Conservation (phyloP, 2,329 filamentous ascomycete genomes). For the Ophiostoma ips region DNA sequence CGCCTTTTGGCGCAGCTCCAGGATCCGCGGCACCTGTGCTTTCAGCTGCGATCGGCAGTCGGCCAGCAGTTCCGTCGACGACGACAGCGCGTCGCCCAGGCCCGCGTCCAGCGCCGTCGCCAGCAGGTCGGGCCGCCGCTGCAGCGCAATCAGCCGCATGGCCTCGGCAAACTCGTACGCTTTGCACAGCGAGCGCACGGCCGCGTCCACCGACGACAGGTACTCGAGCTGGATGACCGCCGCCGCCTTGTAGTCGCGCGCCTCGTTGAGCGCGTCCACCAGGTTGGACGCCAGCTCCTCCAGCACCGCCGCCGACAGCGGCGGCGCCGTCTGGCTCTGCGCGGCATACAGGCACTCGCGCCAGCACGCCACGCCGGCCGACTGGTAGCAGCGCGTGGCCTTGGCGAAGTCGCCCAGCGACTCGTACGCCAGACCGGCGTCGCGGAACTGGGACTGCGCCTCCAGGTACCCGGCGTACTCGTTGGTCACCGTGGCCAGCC, state of each 20-base stretch:
- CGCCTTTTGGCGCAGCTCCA: slow-evolving; percentile 69
- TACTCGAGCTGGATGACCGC: slow-evolving; percentile 73
- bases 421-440: slow-evolving; percentile 85
- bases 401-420: slow-evolving; percentile 60
- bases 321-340: slow-evolving; percentile 39
- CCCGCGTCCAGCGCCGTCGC: slow-evolving; percentile 57
- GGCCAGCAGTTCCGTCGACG: slow-evolving; percentile 78
- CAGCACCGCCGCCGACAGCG: slow-evolving; percentile 35
- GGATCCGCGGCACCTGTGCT: slow-evolving; percentile 74
- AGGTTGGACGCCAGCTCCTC: slow-evolving; percentile 56
- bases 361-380: slow-evolving; percentile 66
- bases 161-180: slow-evolving; percentile 81
- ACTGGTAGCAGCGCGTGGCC: slow-evolving; percentile 72
- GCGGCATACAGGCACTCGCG: slow-evolving; percentile 78
- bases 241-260: slow-evolving; percentile 69
- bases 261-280: slow-evolving; percentile 66
- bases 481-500: slow-evolving; percentile 53
- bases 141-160: slow-evolving; percentile 58
- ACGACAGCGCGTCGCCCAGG: slow-evolving; percentile 66
- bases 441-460: slow-evolving; percentile 60
- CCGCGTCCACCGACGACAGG: slow-evolving; percentile 54
- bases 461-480: slow-evolving; percentile 71
- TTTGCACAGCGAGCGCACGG: slow-evolving; percentile 69
- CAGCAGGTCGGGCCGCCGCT: slow-evolving; percentile 48
- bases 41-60: slow-evolving; percentile 79